Base-by-base conservation (phyloP, 2,329 filamentous ascomycete species). In the Colletotrichum zoysiae region DNA sequence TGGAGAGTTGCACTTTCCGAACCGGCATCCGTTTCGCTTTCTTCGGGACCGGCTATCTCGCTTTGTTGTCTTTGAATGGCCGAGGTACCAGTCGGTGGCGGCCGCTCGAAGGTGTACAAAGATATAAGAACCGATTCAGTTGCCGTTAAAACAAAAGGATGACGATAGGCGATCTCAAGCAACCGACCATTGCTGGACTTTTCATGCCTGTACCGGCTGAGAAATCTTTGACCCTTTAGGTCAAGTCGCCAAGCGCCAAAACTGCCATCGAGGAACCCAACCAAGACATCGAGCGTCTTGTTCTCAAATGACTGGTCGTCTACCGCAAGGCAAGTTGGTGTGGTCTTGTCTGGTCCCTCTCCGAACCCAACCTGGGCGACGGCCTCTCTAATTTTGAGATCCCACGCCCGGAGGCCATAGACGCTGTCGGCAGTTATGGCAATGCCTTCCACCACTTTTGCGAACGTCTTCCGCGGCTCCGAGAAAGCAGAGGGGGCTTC, bases 81-180 rank as follows among this genome's bases (percentile, higher is more conserved):
- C 18, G 65, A 50, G 66, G 11, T 55, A 33, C 20, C 64, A 60
- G 18, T 30, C 59, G 3, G 57, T 40, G 9, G 18, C 67, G 18
- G 53, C 5, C 70, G 68, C 3, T 85, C 81, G 73, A 95, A 91
- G 0, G 87, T 89, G 79, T 97, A 97, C 1, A 98, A 81, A 0
- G 93, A 95, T 50, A 98, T 84, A 9, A 92, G 83, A 57, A 94
- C 93, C 18, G 89, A 88, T 33, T 89, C 87, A 1, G 94, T 95
- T 74, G 96, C 93, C 1, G 93, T 94, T 12, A 97, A 82, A 2
- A 97, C 80, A 77, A 95, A 96, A 0, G 95, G 93, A 73, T 91
- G 88, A 0, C 89, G 89, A 67, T 91, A 90, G 7, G 95, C 92
- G 56, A 96, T 85, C 0, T 91, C 90, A 3, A 90, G 88, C 44